Base-by-base conservation (phyloP, 1,284 basidiomycete species). In the Coniferiporia sulphurascens region DNA sequence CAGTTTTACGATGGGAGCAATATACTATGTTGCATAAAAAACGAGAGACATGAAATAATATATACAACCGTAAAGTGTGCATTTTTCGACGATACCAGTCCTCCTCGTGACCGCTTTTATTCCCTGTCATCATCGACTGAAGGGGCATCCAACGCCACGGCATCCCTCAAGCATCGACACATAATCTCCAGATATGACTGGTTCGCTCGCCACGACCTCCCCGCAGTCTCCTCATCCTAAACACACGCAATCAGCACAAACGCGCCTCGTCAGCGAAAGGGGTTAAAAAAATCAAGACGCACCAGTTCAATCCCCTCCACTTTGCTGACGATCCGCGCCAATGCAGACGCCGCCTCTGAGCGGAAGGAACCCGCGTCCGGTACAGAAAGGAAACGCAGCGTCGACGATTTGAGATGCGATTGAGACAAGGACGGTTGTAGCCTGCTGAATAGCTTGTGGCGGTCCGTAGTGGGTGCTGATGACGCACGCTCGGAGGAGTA, bases 141-240 rank as follows among this genome's bases (percentile, higher is more conserved):
- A 36, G 45, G 7, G 38, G 38, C 38, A 22, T 54, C 59, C 17
- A 43, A 9, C 12, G 48, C 32, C 13, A 78, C 74, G 62, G 76
- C 79, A 62, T 88, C 86, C 62, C 79, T 77, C 67, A 89, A 68
- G 65, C 87, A 72, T 54, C 85, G 74, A 49, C 78, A 77, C 86
- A 90, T 88, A 59, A 87, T 84, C 64, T 87, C 82, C 54, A 89
- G 74, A 65, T 88, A 89, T 43, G 75, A 79, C 57, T 81, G 80
- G 63, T 79, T 85, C 17, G 81, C 78, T 58, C 80, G 78, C 79
- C 80, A 82, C 54, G 84, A 81, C 41, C 69, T 68, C 15, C 77
- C 79, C 46, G 75, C 63, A 9, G 72, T 70, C 53, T 77, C 74
- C 3, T 65, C 65, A 62, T 71, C 71, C 76, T 77, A 58, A 55